These are phyloP conservation scores for Blastomyces gilchristii DNA, from an alignment of 2,329 filamentous ascomycete genomes.

Conservation along the genomic window DNA sequence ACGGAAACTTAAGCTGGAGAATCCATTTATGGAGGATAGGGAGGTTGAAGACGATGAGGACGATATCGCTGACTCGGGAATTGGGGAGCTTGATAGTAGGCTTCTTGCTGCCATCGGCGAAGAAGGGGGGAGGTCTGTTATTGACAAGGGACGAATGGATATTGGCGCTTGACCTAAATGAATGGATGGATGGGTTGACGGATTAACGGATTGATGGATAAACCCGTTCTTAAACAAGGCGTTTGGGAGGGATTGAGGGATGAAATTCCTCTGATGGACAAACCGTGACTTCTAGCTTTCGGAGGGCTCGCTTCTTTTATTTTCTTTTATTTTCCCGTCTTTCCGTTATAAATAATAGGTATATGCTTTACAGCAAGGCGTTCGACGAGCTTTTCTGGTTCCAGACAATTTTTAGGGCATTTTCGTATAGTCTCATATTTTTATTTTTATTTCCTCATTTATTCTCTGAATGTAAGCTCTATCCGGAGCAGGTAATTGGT, in stretches of 20 bases:
- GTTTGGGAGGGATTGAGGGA: neutral
- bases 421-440: neutral
- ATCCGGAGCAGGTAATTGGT: neutral
- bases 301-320: neutral
- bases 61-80: conserved; percentile 9
- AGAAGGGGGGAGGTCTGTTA: neutral
- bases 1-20: conserved; percentile 58
- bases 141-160: conserved; percentile 7
- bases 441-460: neutral
- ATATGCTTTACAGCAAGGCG: neutral
- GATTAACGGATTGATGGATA: neutral
- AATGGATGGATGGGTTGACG: neutral
- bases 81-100: conserved; percentile 11
- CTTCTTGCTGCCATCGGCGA: conserved; percentile 6
- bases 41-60: conserved; percentile 32
- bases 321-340: neutral
- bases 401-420: neutral
- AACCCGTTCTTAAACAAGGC: neutral
- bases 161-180: neutral
- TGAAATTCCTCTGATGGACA: neutral
- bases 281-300: neutral
- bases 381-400: neutral
- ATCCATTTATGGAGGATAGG: conserved; percentile 63
- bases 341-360: neutral
- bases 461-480: neutral